Conservation (phyloP, 2,329 filamentous ascomycete genomes). For the Colletotrichum simmondsii region DNA sequence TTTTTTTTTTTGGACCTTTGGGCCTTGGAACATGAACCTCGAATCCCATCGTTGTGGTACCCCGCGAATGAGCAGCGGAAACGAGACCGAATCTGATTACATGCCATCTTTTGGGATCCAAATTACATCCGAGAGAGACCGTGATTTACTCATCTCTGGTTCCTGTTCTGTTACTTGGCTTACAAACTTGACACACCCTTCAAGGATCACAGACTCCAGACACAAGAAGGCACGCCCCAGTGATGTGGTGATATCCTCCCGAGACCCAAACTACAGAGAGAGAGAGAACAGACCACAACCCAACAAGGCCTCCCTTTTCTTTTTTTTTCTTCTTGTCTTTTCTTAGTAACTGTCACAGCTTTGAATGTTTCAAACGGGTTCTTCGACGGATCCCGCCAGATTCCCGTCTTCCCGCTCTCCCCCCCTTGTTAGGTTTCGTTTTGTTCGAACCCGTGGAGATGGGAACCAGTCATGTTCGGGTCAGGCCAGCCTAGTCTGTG, state of each 20-base stretch:
- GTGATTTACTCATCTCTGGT: not conserved
- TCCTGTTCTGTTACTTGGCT: not conserved
- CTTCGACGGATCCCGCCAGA: slow-evolving; percentile 28
- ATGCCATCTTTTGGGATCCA: not conserved
- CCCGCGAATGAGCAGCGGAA: not conserved
- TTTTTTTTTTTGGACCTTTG: no score
- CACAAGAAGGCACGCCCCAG: not conserved
- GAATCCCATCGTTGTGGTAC: slow-evolving; percentile 12
- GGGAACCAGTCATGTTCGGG: not conserved
- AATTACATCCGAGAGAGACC: not conserved
- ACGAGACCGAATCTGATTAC: slow-evolving; percentile 1
- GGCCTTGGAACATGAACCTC: not conserved
- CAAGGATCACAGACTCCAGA: not conserved
- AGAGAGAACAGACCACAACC: not conserved
- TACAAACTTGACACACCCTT: not conserved
- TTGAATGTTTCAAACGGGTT: slow-evolving; percentile 4
- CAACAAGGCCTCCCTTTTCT: not conserved
- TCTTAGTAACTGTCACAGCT: not conserved
- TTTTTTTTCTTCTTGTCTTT: not conserved
- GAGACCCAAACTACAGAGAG: not conserved
- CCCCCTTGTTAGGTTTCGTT: not conserved
- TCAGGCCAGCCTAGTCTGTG: not conserved
- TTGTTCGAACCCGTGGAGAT: not conserved
- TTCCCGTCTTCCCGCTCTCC: slow-evolving; percentile 28
- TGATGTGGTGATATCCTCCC: no score